Conservation (phyloP, 169 alveolate species). For the Cryptosporidium muris region DNA sequence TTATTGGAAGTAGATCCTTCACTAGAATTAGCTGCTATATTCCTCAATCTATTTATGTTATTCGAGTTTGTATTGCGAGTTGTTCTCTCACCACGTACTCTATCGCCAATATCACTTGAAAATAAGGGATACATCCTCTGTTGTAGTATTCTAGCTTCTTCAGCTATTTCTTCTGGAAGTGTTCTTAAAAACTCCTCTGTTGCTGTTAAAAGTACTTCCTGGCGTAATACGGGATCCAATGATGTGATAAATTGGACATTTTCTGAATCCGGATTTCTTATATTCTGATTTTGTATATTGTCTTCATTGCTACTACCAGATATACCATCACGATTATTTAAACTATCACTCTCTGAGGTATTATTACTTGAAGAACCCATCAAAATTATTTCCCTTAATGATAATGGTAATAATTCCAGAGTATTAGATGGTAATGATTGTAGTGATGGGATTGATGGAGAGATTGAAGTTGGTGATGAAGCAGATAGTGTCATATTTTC, state of each 20-base stretch:
- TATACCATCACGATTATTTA: neutral
- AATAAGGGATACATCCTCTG: slow-evolving; percentile 67
- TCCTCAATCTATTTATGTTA: neutral
- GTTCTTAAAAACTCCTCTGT: slow-evolving; percentile 76
- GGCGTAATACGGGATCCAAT: slow-evolving; percentile 80
- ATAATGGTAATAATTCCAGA: slow-evolving; percentile 47
- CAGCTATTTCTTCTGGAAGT: slow-evolving; percentile 79
- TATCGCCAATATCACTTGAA: neutral
- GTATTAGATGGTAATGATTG: slow-evolving; percentile 20
- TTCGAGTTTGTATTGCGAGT: neutral
- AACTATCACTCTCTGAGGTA: neutral
- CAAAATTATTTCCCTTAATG: slow-evolving; percentile 43
- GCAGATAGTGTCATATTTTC: slow-evolving; percentile 51
- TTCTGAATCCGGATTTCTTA: slow-evolving; percentile 74
- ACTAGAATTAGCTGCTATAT: neutral
- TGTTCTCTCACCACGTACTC: slow-evolving; percentile 22
- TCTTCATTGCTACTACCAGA: neutral
- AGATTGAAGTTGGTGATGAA: slow-evolving; percentile 26
- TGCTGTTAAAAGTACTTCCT: slow-evolving; percentile 82
- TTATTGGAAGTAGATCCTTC: slow-evolving; percentile 8
- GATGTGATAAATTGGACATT: slow-evolving; percentile 81
- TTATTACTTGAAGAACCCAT: slow-evolving; percentile 11
- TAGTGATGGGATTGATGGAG: neutral
- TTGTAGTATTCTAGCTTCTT: slow-evolving; percentile 79
- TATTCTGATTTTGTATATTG: neutral